These are phyloP conservation scores for Suillus ampliporus DNA, from an alignment of 768 basidiomycete species.

Conservation along the genomic window DNA sequence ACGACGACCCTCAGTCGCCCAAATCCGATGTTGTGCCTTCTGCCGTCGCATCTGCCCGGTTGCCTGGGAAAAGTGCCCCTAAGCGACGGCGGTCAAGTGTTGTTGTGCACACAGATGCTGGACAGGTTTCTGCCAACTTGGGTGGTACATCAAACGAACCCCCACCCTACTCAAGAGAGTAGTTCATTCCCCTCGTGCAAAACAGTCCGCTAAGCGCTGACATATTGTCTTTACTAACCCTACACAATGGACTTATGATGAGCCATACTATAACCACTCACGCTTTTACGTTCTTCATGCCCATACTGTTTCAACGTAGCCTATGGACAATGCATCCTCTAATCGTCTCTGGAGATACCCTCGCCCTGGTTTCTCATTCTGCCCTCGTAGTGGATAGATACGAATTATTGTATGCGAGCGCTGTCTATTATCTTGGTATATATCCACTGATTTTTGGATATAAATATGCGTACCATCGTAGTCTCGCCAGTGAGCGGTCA, in stretches of 20 bases:
- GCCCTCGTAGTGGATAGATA: neutral
- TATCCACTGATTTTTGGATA: neutral
- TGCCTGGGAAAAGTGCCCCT: neutral
- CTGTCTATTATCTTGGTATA: neutral
- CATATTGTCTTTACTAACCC: neutral
- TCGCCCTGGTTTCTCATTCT: neutral
- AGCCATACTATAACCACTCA: conserved; percentile 4
- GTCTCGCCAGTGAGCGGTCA: neutral
- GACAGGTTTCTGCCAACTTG: conserved; percentile 16
- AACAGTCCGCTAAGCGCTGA: neutral
- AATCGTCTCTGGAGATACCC: conserved; percentile 8
- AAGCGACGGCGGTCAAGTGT: conserved; percentile 15
- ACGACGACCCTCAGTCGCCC: conserved; percentile 29
- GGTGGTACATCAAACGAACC: conserved; percentile 17
- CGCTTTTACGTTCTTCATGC: conserved; percentile 16
- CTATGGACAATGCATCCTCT: conserved; percentile 23
- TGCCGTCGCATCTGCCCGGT: conserved; percentile 1
- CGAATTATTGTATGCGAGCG: neutral
- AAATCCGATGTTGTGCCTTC: neutral
- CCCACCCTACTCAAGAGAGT: conserved; percentile 30
- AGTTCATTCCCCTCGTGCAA: neutral
- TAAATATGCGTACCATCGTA: neutral
- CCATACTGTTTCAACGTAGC: conserved; percentile 17
- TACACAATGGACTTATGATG: conserved; percentile 15
- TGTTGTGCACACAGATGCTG: conserved; percentile 35